Conservation (phyloP, 2,329 filamentous ascomycete species). For the Didymella arachidicola region DNA sequence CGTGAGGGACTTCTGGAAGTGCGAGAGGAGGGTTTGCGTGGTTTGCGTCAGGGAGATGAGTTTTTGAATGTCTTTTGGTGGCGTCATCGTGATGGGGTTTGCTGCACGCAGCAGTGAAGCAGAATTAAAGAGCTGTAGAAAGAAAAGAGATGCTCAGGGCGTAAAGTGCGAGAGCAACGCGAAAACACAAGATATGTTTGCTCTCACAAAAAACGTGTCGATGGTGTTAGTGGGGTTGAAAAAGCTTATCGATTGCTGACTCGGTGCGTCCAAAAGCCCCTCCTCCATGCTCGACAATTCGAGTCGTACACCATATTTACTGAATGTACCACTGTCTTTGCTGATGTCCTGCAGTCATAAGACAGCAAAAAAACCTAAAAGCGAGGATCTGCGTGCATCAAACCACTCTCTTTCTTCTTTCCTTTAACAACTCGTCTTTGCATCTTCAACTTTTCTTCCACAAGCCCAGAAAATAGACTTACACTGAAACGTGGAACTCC, state of each 20-base stretch:
- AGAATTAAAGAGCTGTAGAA: background rate
- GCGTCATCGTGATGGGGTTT: background rate
- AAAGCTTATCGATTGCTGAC: conserved; percentile 21
- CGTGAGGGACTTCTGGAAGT: conserved; percentile 48
- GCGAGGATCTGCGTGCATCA: no score
- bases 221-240: conserved; percentile 13
- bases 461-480: no score
- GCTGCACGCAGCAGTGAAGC: background rate
- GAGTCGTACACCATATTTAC: background rate
- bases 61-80: conserved; percentile 35
- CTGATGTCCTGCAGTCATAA: no score
- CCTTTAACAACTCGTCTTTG: no score
- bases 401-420: no score
- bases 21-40: conserved; percentile 47
- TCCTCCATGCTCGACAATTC: background rate
- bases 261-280: background rate
- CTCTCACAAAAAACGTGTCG: conserved; percentile 5
- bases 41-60: conserved; percentile 48
- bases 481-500: no score
- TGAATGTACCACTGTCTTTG: no score
- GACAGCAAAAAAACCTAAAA: no score
- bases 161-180: background rate
- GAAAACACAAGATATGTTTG: background rate
- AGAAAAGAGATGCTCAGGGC: background rate
- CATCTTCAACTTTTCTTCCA: no score